phyloP scores from a whole-genome alignment of 2,329 filamentous ascomycete species.

The Fusarium sacchari region DNA sequence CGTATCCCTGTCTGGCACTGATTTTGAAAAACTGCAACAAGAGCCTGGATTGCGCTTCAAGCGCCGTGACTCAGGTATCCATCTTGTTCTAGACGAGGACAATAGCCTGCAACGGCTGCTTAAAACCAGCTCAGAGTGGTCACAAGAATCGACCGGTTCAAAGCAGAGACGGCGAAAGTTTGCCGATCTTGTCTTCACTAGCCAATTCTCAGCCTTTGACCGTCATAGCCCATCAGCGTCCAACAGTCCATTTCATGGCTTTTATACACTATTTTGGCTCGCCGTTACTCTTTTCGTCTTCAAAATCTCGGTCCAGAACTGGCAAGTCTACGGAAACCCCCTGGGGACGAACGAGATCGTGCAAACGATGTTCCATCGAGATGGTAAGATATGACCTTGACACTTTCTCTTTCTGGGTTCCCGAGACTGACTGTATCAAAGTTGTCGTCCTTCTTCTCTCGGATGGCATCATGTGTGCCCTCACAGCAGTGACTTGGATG shows the following conservation, averaged over 20 bases:
- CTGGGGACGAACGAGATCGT: constrained; percentile 79
- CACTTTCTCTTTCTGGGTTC: no score
- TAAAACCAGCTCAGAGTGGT: constrained; percentile 37
- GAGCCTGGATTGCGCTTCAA: constrained; percentile 27
- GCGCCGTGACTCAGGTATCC: constrained; percentile 39
- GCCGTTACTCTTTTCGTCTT: constrained; percentile 72
- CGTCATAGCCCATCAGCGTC: constrained; percentile 72
- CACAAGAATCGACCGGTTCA: constrained; percentile 30
- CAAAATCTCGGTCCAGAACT: constrained; percentile 75
- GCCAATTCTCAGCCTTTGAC: constrained; percentile 79
- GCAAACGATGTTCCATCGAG: constrained; percentile 69
- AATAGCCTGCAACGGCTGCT: constrained; percentile 45
- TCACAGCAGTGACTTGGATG: constrained; percentile 72
- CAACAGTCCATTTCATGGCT: constrained; percentile 79
- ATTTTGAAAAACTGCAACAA: constrained; percentile 8
- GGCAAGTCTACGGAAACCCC: constrained; percentile 72
- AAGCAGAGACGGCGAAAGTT: constrained; percentile 46
- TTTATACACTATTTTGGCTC: constrained; percentile 84
- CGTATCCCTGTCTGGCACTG: constrained; percentile 12
- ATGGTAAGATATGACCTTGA: constrained; percentile 48
- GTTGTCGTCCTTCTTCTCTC: constrained; percentile 67
- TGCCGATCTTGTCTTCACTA: constrained; percentile 72
- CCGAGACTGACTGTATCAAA: constrained; percentile 33
- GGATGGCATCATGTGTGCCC: constrained; percentile 74
- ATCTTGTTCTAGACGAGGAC: constrained; percentile 46